phyloP scores from a whole-genome alignment of 305 asterid genomes.

The Fraxinus floribunda region DNA sequence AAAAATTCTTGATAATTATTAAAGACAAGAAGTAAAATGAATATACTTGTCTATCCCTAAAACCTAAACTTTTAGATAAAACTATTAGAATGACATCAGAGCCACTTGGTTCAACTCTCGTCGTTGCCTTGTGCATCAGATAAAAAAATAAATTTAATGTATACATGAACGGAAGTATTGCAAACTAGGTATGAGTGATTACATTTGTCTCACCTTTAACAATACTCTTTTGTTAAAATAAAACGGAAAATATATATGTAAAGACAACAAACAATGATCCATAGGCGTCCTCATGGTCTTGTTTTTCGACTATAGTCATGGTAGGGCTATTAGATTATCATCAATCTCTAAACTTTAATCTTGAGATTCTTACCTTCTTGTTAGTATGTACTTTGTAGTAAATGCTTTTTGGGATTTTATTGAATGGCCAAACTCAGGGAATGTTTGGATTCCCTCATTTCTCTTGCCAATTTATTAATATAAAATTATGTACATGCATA shows the following conservation, averaged over 20 bases:
- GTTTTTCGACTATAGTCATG: neutral
- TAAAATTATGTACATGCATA: neutral
- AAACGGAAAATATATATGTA: neutral
- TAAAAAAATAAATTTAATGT: neutral
- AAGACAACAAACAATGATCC: neutral
- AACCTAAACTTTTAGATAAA: neutral
- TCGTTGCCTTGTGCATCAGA: neutral
- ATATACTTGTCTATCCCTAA: too few relatives aligned
- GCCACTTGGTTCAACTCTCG: neutral
- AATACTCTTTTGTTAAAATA: neutral
- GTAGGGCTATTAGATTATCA: neutral
- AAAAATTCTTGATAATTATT: too few relatives aligned
- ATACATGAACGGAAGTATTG: neutral
- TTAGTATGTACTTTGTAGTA: neutral
- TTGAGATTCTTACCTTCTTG: constrained; percentile 39
- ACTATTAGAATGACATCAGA: neutral
- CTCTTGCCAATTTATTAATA: neutral
- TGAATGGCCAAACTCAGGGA: constrained; percentile 43
- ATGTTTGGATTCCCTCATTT: constrained; percentile 41
- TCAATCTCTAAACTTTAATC: constrained; percentile 21
- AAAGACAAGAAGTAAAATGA: neutral
- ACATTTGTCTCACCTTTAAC: neutral
- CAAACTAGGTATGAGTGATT: neutral
- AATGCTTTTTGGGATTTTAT: constrained; percentile 28
- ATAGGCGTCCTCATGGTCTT: neutral